Conservation (phyloP, 805 yeast species). For the Scheffersomyces coipomensis region DNA sequence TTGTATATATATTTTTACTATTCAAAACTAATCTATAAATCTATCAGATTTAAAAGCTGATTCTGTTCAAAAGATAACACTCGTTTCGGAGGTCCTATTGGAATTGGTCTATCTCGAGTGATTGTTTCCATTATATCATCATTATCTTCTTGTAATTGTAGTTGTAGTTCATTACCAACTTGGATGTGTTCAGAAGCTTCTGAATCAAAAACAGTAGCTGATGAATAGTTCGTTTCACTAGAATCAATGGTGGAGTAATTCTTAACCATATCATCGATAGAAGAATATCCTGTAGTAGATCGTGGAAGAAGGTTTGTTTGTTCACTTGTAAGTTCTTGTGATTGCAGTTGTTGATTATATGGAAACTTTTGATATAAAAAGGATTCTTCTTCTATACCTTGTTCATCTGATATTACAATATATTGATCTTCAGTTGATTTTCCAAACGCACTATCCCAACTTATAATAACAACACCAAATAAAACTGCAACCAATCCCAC, state of each 20-base stretch:
- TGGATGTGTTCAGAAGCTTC: no score
- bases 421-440: constrained; percentile 1
- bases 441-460: constrained; percentile 47
- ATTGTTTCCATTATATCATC: no score
- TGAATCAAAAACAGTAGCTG: not conserved
- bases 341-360: constrained; percentile 4
- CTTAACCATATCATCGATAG: constrained; percentile 6
- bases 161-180: no score
- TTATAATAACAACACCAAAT: constrained; percentile 67
- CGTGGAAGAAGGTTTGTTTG: constrained; percentile 3
- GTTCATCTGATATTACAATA: constrained; percentile 2
- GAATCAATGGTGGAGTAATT: constrained; percentile 6
- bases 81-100: constrained; percentile 15
- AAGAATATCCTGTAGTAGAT: not conserved
- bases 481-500: constrained; percentile 51
- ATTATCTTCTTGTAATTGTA: no score
- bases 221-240: not conserved
- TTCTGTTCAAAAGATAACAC: constrained; percentile 53
- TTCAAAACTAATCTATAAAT: not conserved
- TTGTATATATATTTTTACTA: no score
- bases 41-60: constrained; percentile 35
- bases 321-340: constrained; percentile 3
- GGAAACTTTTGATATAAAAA: constrained; percentile 14
- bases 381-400: constrained; percentile 11
- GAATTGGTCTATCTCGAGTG: no score